Percentiles rank a stretch among this genome's conserved stretches.
phyloP scores from a whole-genome alignment of 2,329 filamentous ascomycete species.

The Penicillium griseofulvum region DNA sequence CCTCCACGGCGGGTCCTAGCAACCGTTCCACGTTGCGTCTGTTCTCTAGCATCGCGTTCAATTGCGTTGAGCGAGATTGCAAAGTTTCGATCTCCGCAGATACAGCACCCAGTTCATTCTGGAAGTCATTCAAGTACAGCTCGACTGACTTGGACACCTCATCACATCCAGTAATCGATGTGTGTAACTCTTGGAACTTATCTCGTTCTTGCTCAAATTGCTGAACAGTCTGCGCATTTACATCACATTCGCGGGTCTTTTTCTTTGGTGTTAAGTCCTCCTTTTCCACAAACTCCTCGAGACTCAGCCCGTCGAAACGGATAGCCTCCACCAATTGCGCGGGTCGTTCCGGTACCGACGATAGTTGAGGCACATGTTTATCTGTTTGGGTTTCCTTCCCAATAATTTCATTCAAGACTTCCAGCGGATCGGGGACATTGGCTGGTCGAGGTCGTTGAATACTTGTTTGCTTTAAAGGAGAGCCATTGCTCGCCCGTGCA shows the following conservation, averaged over 20 bases:
- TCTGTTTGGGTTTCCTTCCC: slow-evolving; percentile 36
- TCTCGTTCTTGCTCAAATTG: slow-evolving; percentile 79
- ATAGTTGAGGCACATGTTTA: slow-evolving; percentile 10
- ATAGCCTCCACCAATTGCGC: slow-evolving; percentile 60
- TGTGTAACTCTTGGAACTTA: slow-evolving; percentile 86
- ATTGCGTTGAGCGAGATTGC: slow-evolving; percentile 76
- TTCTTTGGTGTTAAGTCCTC: slow-evolving; percentile 27
- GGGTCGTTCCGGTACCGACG: slow-evolving; percentile 33
- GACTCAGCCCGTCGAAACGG: slow-evolving; percentile 74
- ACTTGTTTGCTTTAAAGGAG: slow-evolving; percentile 59
- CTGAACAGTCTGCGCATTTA: slow-evolving; percentile 61
- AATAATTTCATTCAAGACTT: slow-evolving; percentile 64
- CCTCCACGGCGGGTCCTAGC: slow-evolving; percentile 84
- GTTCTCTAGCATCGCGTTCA: slow-evolving; percentile 85
- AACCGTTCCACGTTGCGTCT: slow-evolving; percentile 84
- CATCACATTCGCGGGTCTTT: slow-evolving; percentile 30
- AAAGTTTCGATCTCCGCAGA: slow-evolving; percentile 94
- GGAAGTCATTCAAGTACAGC: slow-evolving; percentile 85
- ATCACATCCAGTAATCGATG: slow-evolving; percentile 84
- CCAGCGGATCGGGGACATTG: slow-evolving; percentile 66
- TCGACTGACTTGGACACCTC: slow-evolving; percentile 92
- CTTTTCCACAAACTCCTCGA: slow-evolving; percentile 65
- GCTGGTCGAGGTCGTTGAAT: slow-evolving; percentile 48
- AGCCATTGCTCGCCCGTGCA: slow-evolving; percentile 65
- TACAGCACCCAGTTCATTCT: slow-evolving; percentile 85